phyloP scores from a whole-genome alignment of 176 grass and related monocot genomes.

The Triticum dicoccoides region DNA sequence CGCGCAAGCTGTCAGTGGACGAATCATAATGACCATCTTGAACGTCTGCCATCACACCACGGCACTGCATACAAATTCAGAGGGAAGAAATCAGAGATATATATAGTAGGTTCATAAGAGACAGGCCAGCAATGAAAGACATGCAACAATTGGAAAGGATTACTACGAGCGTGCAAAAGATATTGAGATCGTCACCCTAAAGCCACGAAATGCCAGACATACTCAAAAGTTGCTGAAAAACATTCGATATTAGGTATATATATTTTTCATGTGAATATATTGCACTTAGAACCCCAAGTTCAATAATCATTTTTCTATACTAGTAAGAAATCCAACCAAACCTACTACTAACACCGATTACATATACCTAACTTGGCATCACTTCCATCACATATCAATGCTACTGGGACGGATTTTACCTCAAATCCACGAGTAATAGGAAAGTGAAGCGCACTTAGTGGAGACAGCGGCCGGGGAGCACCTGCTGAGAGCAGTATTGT shows the following conservation, averaged over 20 bases:
- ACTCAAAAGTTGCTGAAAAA: not conserved
- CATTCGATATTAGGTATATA: not conserved
- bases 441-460: not conserved
- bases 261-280: not conserved
- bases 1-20: constrained; percentile 46
- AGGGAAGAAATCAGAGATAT: not conserved
- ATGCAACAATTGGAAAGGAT: not conserved
- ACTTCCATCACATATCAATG: not conserved
- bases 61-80: constrained; percentile 37
- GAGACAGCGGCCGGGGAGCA: not conserved
- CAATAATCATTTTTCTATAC: not conserved
- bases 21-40: constrained; percentile 55
- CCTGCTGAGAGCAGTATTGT: not conserved
- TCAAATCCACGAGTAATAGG: not conserved
- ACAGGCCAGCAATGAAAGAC: not conserved
- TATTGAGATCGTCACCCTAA: not conserved
- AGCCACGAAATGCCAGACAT: not conserved
- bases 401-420: not conserved
- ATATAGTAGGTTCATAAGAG: not conserved
- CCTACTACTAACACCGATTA: not conserved
- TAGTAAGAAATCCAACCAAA: not conserved
- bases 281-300: not conserved
- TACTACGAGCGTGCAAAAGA: not conserved
- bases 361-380: not conserved
- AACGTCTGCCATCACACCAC: constrained; percentile 55